Conservation (phyloP, 257 asterid genomes). For the Solanum clarkiae region DNA sequence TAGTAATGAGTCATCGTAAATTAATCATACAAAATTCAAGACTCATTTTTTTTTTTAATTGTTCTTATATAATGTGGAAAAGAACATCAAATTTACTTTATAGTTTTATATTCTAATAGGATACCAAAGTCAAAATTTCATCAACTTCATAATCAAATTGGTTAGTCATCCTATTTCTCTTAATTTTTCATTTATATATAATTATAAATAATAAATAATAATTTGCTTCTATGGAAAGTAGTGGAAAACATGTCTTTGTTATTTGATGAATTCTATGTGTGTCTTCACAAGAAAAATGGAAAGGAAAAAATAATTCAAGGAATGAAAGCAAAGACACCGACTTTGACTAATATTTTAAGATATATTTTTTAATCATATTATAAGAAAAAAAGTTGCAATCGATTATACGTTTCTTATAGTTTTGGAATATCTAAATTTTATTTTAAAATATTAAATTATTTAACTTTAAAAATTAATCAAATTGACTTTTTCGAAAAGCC, state of each 20-base stretch:
- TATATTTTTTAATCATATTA: too few species aligned
- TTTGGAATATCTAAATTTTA: too few species aligned
- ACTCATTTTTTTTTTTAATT: neutral
- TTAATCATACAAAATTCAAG: neutral
- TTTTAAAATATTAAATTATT: too few species aligned
- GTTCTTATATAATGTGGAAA: neutral
- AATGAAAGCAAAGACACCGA: neutral
- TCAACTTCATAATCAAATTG: neutral
- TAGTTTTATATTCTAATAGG: neutral
- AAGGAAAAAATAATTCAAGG: neutral
- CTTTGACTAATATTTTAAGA: too few species aligned
- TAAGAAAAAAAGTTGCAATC: too few species aligned
- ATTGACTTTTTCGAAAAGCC: too few species aligned
- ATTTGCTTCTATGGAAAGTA: neutral
- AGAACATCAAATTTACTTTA: neutral
- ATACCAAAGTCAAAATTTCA: neutral
- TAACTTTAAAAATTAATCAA: too few species aligned
- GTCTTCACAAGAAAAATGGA: neutral
- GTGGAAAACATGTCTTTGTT: neutral
- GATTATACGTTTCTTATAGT: too few species aligned
- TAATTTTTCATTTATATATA: too few species aligned
- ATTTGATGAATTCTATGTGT: neutral
- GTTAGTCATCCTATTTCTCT: too few species aligned
- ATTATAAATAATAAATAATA: too few species aligned
- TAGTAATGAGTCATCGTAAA: neutral